phyloP scores from a whole-genome alignment of 768 basidiomycete species.

The Kwoniella dejecticola region DNA sequence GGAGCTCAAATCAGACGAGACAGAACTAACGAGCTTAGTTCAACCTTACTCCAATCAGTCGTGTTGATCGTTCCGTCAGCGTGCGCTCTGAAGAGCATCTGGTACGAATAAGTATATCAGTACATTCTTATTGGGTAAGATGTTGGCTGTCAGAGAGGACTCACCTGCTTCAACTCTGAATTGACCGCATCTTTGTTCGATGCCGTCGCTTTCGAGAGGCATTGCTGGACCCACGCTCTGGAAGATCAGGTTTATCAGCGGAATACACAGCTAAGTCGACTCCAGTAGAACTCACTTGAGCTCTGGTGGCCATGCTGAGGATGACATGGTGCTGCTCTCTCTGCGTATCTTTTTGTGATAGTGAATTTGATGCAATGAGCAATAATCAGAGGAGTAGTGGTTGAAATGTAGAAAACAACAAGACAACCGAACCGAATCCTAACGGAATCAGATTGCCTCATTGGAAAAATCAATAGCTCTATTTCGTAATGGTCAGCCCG shows the following conservation, averaged over 20 bases:
- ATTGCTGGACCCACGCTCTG: slow-evolving; percentile 94
- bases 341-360: too few species aligned
- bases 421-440: too few species aligned
- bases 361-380: background rate
- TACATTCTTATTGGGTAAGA: background rate
- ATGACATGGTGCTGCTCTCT: slow-evolving; percentile 22
- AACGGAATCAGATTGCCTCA: slow-evolving; percentile 10
- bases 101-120: background rate
- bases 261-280: too few species aligned
- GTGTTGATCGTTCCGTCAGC: slow-evolving; percentile 79
- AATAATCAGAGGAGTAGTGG: too few species aligned
- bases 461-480: too few species aligned
- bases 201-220: slow-evolving; percentile 87
- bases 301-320: slow-evolving; percentile 34
- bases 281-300: slow-evolving; percentile 41
- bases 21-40: slow-evolving; percentile 77
- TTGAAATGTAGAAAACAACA: too few species aligned
- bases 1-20: too few species aligned
- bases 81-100: slow-evolving; percentile 91
- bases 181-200: slow-evolving; percentile 83
- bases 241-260: slow-evolving; percentile 3
- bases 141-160: slow-evolving; percentile 7
- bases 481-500: too few species aligned
- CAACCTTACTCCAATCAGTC: slow-evolving; percentile 88
- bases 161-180: slow-evolving; percentile 78